These are phyloP conservation scores for Thelephora ganbajun DNA, from an alignment of 768 basidiomycete species.

Conservation along the genomic window DNA sequence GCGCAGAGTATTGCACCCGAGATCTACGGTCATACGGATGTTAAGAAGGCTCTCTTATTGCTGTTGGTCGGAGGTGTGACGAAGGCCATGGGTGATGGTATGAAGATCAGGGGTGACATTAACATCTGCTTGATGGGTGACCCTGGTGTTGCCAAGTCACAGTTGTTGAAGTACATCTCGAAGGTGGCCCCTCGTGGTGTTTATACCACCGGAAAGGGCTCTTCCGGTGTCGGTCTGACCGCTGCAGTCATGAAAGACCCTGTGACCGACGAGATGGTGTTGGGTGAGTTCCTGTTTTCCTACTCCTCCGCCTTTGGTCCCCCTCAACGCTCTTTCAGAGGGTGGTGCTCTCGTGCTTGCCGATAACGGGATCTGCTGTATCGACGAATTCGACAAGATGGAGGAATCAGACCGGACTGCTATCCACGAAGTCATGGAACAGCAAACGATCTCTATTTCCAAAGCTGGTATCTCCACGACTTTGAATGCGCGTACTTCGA, in stretches of 20 bases:
- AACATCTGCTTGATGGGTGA: slow-evolving; percentile 99
- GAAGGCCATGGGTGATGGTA: slow-evolving; percentile 89
- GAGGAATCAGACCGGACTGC: slow-evolving; percentile 95
- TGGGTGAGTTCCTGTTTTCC: slow-evolving; percentile 44
- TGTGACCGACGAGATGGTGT: slow-evolving; percentile 98
- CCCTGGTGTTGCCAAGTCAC: slow-evolving; percentile 98
- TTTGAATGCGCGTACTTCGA: slow-evolving; percentile 92
- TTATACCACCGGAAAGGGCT: slow-evolving; percentile 97
- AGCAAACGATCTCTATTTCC: slow-evolving; percentile 98
- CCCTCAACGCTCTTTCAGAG: slow-evolving; percentile 38
- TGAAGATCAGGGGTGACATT: slow-evolving; percentile 97
- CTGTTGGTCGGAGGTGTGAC: slow-evolving; percentile 93
- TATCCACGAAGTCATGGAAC: slow-evolving; percentile 99
- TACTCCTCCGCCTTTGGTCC: neutral
- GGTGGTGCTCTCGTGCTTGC: slow-evolving; percentile 98
- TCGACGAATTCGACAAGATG: slow-evolving; percentile 99
- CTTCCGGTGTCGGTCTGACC: slow-evolving; percentile 95
- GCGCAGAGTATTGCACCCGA: slow-evolving; percentile 95
- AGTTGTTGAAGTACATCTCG: slow-evolving; percentile 93
- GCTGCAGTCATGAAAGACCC: slow-evolving; percentile 99
- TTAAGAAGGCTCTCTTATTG: slow-evolving; percentile 90
- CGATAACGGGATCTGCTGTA: slow-evolving; percentile 98
- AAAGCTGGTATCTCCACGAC: slow-evolving; percentile 99
- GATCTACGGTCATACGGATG: slow-evolving; percentile 94
- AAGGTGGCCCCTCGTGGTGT: slow-evolving; percentile 96